Percentiles rank a stretch among this genome's conserved stretches.
These are phyloP conservation scores for Pseudoturritis turrita DNA, from an alignment of 345 rosid genomes.

Conservation along the genomic window DNA sequence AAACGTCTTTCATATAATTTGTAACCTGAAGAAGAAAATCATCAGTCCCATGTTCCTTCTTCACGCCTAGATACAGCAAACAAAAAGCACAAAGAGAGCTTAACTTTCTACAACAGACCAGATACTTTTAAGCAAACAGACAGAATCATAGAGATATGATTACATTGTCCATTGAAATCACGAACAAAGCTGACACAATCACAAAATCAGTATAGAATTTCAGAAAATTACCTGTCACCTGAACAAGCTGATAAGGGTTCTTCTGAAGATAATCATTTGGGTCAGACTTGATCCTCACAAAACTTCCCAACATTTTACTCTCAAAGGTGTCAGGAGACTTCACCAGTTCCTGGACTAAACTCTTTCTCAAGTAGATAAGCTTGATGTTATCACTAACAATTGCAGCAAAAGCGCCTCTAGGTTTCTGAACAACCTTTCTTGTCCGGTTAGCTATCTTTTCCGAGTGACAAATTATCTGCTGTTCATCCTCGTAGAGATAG, in stretches of 20 bases:
- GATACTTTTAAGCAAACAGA: not conserved
- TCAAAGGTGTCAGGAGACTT: slow-evolving; percentile 48
- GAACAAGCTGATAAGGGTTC: slow-evolving; percentile 60
- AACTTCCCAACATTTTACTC: slow-evolving; percentile 56
- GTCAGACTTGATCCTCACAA: slow-evolving; percentile 70
- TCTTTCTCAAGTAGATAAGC: slow-evolving; percentile 65
- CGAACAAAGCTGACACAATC: not conserved
- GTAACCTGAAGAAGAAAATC: slow-evolving; percentile 61
- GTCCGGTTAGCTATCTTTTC: slow-evolving; percentile 31
- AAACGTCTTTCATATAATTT: slow-evolving; percentile 52
- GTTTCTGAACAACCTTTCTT: slow-evolving; percentile 32
- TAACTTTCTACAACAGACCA: slow-evolving; percentile 9
- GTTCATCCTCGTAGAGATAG: slow-evolving; percentile 43
- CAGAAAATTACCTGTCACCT: slow-evolving; percentile 55
- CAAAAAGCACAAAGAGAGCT: slow-evolving; percentile 22
- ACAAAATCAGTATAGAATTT: not conserved
- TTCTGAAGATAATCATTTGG: slow-evolving; percentile 68
- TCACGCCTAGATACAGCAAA: slow-evolving; percentile 47
- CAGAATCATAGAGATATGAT: not conserved
- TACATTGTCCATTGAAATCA: not conserved
- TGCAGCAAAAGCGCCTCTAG: slow-evolving; percentile 56
- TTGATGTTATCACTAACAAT: slow-evolving; percentile 61
- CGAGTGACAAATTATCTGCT: slow-evolving; percentile 3
- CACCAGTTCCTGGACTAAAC: slow-evolving; percentile 52
- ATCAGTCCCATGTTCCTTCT: slow-evolving; percentile 39